Evolutionary conservation across 2,329 filamentous ascomycete genomes (phyloP), one percentile per base, ranked within the genome.

Genomic region (Fusarium goolgardi): DNA sequence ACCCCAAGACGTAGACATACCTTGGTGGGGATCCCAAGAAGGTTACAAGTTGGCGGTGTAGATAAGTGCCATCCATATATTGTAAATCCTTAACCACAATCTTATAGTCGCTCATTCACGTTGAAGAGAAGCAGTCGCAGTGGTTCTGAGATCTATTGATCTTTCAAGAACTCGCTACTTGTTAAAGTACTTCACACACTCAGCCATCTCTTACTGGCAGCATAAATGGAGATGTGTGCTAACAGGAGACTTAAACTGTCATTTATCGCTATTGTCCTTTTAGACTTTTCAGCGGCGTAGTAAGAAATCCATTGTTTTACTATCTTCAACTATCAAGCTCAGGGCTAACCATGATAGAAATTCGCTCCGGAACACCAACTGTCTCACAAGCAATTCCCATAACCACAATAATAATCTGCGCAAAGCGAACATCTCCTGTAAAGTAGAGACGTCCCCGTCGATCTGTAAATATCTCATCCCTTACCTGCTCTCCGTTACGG

Each of bases 1-100:
- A 67, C 9, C 64, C 64, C 2, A 44, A 41, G 18, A 49, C 43
- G 0, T 63, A 67, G n/a, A 67, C 63, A 4, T 67, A 67, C 1
- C 1, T 67, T 16, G 31, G 64, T 6, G 64, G 64, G 0, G 18
- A 67, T 47, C 31, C 23, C 2, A 49, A 43, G 18, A 13, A 39
- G 10, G 18, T 21, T 10, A 41, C 51, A 0, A 63, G 52, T 12
- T 67, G 64, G 64, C 40, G 16, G 25, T 67, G 64, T 6, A 18
- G 25, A 53, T 59, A 45, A 58, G 20, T 16, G 15, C 10, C 18
- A 21, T 21, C 10, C 11, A 11, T 39, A 2, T 13, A 39, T 7
- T 20, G 5, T 6, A 13, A n/a, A 13, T 7, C 6, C 11, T 39
- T 39, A 13, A 2, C n/a, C 6, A 21, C n/a, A 13, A 39, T 6